Base-by-base conservation (phyloP, 106 monocot species). In the Platanthera guangdongensis region DNA sequence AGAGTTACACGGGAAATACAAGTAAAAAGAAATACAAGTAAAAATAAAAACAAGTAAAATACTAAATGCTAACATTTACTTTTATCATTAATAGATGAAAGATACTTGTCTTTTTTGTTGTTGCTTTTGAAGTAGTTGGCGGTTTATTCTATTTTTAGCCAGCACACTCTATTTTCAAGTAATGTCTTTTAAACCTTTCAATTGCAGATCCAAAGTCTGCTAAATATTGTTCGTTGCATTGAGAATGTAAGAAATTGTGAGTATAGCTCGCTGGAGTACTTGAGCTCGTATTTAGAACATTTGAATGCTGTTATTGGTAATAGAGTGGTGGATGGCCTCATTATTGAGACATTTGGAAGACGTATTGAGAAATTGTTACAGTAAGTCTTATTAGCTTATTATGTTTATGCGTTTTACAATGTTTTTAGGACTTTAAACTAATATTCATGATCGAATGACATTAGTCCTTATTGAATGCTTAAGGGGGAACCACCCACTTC, bases 261-360 rank as follows among this genome's bases (percentile, higher is more conserved):
- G 60, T 94, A 92, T 78, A 84, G 45, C 75, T 92, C 99, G 9
- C 68, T 99, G 68, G 88, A 94, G 63, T 76, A 86, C 72, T 75
- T 99, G 78, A 94, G 85, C 62, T 86, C 88, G 3, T 92, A 77
- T 60, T 80, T 99, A 11, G 85, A 92, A 81, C 88, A 92, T 39
- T 76, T 99, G 50, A 88, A 86, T 88, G 86, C 81, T 71, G 82
- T 92, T 78, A 83, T 92, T 60, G 85, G 86, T 54, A 83, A 82
- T 22, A 92, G 92, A 78, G 88, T 83, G 72, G 93, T 91, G 63
- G 91, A 97, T 71, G 94, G 83, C 28, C 99, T 99, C 85, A 80
- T 92, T 79, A 87, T 94, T 47, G 99, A 94, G 68, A 99, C 99
- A 79, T 94, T 99, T 86, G 99, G 99, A 73, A 89, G 85, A 80